phyloP scores from a whole-genome alignment of 2,329 filamentous ascomycete genomes.

The Colletotrichum viniferum region DNA sequence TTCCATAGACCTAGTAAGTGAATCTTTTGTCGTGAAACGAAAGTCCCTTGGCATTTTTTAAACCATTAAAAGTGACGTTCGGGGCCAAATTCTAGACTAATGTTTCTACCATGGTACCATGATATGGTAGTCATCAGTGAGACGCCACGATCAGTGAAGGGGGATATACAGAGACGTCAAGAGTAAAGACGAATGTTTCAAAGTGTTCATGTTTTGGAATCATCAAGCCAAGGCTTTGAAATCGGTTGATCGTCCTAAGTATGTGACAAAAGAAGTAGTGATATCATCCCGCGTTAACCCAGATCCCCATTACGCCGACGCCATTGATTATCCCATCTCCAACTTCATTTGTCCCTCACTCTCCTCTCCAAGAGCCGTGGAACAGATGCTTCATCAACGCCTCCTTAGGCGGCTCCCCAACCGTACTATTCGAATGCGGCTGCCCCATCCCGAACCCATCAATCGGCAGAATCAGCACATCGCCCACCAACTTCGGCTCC shows the following conservation, averaged over 20 bases:
- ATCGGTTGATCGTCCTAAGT: not conserved
- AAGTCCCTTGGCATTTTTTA: not conserved
- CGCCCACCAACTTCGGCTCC: conserved; percentile 20
- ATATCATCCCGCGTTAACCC: not conserved
- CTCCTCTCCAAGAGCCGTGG: not conserved
- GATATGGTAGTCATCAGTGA: not conserved
- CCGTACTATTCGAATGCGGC: conserved; percentile 28
- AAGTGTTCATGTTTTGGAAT: not conserved
- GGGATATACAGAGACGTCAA: fast-evolving
- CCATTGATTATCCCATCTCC: not conserved
- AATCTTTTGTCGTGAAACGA: not conserved
- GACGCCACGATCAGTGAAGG: not conserved
- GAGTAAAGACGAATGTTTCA: not conserved
- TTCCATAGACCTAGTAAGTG: not conserved
- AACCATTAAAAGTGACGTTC: not conserved
- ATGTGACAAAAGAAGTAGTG: not conserved
- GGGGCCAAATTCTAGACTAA: not conserved
- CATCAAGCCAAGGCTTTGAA: not conserved
- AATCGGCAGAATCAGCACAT: conserved; percentile 29
- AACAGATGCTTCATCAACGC: conserved; percentile 32
- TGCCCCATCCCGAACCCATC: conserved; percentile 33
- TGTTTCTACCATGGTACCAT: not conserved
- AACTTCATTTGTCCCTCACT: not conserved
- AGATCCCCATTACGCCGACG: not conserved
- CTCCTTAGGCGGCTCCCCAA: conserved; percentile 28